Evolutionary conservation across 768 basidiomycete species (phyloP).

Genomic region (Phylloporus arenicola): DNA sequence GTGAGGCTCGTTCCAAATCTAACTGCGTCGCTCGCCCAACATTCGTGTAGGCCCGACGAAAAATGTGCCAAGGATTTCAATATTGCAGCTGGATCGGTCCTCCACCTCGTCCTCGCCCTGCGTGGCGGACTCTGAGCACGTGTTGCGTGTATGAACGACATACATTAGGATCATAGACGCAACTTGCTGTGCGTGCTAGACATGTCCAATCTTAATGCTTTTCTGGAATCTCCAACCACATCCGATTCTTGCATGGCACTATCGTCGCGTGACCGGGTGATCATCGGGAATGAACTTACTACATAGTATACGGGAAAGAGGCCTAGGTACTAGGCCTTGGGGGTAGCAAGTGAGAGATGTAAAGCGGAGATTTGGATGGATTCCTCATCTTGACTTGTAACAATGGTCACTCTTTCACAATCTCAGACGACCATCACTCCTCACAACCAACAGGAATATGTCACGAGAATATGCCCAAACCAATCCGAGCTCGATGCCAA

Average conservation of each 20-base stretch:
- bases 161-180: slow-evolving; percentile 21
- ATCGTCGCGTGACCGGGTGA: too few relatives aligned
- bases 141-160: slow-evolving; percentile 13
- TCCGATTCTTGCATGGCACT: too few relatives aligned
- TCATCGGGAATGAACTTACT: too few relatives aligned
- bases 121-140: slow-evolving; percentile 69
- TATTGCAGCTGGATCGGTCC: slow-evolving; percentile 77
- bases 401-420: background rate
- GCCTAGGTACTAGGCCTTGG: too few relatives aligned
- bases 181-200: slow-evolving; percentile 20
- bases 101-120: slow-evolving; percentile 92
- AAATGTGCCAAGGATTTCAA: slow-evolving; percentile 84
- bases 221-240: background rate
- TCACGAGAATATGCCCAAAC: slow-evolving; percentile 55
- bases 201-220: slow-evolving; percentile 10
- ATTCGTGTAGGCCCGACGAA: slow-evolving; percentile 67
- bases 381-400: too few relatives aligned
- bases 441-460: slow-evolving; percentile 63
- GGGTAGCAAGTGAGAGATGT: too few relatives aligned
- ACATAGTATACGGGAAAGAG: too few relatives aligned
- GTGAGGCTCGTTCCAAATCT: slow-evolving; percentile 42
- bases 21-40: background rate
- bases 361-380: too few relatives aligned
- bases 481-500: slow-evolving; percentile 53
- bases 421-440: slow-evolving; percentile 81